phyloP scores from a whole-genome alignment of 768 basidiomycete species.

The Dentipellis fragilis region DNA sequence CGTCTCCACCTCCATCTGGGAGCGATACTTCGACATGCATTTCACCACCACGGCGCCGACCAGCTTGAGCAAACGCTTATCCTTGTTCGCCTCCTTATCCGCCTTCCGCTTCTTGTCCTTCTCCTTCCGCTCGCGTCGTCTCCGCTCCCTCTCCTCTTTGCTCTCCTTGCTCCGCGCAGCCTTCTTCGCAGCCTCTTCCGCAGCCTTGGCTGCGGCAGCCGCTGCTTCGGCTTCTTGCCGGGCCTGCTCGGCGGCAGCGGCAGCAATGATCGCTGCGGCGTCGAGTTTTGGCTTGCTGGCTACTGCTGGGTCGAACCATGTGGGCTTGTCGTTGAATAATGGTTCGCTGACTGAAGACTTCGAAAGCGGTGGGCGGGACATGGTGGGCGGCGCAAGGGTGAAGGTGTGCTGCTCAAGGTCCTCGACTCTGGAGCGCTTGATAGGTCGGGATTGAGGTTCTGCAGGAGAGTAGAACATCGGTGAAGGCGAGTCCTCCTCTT shows the following conservation, averaged over 20 bases:
- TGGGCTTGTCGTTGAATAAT: background rate
- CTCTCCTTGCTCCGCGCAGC: background rate
- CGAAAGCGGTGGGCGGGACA: too few relatives aligned
- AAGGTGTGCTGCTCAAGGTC: constrained; percentile 5
- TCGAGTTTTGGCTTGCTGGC: constrained; percentile 7
- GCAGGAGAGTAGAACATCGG: constrained; percentile 3
- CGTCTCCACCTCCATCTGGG: constrained; percentile 60
- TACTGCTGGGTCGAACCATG: background rate
- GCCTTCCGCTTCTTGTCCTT: constrained; percentile 33
- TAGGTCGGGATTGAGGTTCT: constrained; percentile 10
- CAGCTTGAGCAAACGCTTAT: constrained; percentile 75
- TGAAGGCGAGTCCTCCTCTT: constrained; percentile 11
- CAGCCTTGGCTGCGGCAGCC: constrained; percentile 12
- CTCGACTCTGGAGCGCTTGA: constrained; percentile 15
- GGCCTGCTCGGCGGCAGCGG: constrained; percentile 28
- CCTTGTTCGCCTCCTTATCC: constrained; percentile 60
- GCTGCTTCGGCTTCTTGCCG: constrained; percentile 14
- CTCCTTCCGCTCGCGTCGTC: constrained; percentile 13
- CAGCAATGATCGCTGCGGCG: constrained; percentile 23
- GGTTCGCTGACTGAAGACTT: background rate
- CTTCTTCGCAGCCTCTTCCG: constrained; percentile 15
- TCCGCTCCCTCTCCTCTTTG: constrained; percentile 16
- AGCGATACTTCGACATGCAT: constrained; percentile 83
- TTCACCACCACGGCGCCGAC: constrained; percentile 87
- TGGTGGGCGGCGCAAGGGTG: background rate